phyloP scores from a whole-genome alignment of 2,329 filamentous ascomycete genomes.

The Aspergillus amoenus region DNA sequence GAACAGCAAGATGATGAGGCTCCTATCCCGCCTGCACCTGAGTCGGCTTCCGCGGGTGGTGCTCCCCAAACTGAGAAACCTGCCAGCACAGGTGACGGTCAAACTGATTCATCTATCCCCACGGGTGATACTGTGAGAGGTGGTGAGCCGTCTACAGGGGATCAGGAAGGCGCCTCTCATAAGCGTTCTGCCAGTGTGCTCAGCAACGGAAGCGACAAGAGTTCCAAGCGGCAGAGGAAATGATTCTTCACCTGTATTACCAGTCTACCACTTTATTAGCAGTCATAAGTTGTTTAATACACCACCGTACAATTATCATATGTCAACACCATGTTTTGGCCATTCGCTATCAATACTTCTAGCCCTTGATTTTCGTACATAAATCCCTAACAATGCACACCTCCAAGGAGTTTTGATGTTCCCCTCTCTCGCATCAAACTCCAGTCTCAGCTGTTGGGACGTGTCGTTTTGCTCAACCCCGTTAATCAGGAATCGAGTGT shows the following conservation, averaged over 20 bases:
- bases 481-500: constrained; percentile 24
- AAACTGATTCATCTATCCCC: not conserved
- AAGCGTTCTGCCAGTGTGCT: constrained; percentile 84
- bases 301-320: constrained; percentile 32
- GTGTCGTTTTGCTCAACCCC: not conserved
- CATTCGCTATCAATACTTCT: constrained; percentile 4
- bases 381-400: constrained; percentile 7
- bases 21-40: constrained; percentile 9
- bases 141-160: constrained; percentile 14
- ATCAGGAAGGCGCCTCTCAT: constrained; percentile 41
- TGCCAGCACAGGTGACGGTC: not conserved
- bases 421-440: not conserved
- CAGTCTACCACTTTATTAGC: not conserved
- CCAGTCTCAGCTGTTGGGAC: not conserved
- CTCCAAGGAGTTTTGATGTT: not conserved
- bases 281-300: constrained; percentile 16
- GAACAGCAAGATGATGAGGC: constrained; percentile 39
- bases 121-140: constrained; percentile 5
- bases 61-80: not conserved
- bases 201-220: constrained; percentile 66
- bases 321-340: not conserved
- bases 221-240: constrained; percentile 51
- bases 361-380: not conserved
- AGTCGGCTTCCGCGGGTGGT: constrained; percentile 13
- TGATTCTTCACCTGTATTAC: constrained; percentile 16